Evolutionary conservation across 129 eudicot genomes (phyloP).

Genomic region (Pseudognaphalium luteoalbum): DNA sequence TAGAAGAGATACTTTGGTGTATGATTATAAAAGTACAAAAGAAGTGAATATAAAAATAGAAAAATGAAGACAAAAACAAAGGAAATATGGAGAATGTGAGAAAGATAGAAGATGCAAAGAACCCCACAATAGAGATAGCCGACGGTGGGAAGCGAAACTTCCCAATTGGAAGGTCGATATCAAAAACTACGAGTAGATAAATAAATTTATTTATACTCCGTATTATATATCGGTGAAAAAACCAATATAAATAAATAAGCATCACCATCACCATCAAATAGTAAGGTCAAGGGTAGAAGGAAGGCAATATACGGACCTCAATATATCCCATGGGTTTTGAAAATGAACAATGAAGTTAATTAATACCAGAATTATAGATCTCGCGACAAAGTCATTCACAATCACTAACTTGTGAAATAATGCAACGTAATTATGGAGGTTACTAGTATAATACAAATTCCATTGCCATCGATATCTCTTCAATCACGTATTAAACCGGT

Average conservation of each 20-base stretch:
- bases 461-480: too few species aligned
- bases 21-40: background rate
- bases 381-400: background rate
- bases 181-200: background rate
- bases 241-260: background rate
- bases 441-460: too few species aligned
- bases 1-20: background rate
- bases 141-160: slow-evolving; percentile 30
- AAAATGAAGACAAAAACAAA: slow-evolving; percentile 7
- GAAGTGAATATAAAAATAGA: background rate
- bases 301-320: too few species aligned
- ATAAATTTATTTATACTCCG: too few species aligned
- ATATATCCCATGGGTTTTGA: too few species aligned
- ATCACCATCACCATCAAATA: background rate
- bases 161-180: slow-evolving; percentile 14
- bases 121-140: slow-evolving; percentile 28
- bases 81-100: slow-evolving; percentile 7
- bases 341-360: too few species aligned
- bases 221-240: too few species aligned
- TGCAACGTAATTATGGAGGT: too few species aligned
- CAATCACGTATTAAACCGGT: too few species aligned
- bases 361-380: too few species aligned
- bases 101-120: slow-evolving; percentile 22
- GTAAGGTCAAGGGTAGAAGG: background rate
- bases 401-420: too few species aligned